phyloP scores from a whole-genome alignment of 352 stramenopile genomes.

The Pythium sukuiense region DNA sequence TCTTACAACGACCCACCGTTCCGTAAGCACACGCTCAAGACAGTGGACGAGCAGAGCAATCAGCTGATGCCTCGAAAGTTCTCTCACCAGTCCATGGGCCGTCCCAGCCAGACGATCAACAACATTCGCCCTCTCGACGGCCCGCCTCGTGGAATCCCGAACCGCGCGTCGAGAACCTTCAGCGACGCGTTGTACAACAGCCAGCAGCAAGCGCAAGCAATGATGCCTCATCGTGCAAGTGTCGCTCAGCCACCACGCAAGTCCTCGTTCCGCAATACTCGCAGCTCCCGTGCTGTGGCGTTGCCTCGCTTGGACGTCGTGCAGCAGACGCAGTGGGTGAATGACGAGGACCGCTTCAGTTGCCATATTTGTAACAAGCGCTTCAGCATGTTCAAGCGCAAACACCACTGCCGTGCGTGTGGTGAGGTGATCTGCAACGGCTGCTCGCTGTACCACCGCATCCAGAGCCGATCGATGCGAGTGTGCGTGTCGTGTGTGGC shows the following conservation, averaged over 20 bases:
- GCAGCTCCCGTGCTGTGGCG: constrained; percentile 71
- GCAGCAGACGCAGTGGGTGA: constrained; percentile 82
- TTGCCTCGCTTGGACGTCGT: constrained; percentile 75
- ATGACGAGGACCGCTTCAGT: constrained; percentile 82
- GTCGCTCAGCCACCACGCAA: constrained; percentile 49
- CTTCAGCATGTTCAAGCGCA: constrained; percentile 88
- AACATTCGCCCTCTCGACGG: constrained; percentile 59
- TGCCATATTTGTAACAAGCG: constrained; percentile 89
- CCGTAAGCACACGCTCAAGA: constrained; percentile 67
- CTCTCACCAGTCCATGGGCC: constrained; percentile 29
- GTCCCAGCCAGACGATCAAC: constrained; percentile 38
- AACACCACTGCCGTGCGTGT: constrained; percentile 85
- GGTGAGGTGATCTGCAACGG: constrained; percentile 86
- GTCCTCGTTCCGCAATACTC: constrained; percentile 72
- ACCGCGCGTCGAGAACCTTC: constrained; percentile 42
- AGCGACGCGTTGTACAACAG: constrained; percentile 41
- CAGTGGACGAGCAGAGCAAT: constrained; percentile 70
- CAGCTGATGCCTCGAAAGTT: constrained; percentile 45
- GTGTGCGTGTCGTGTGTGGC: constrained; percentile 84
- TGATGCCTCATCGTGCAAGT: constrained; percentile 28
- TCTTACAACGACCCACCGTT: constrained; percentile 45
- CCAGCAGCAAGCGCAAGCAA: constrained; percentile 28
- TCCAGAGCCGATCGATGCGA: constrained; percentile 83
- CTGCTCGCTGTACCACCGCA: constrained; percentile 82
- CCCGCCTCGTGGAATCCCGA: constrained; percentile 33